These are phyloP conservation scores for Salvia rosmarinus DNA, from an alignment of 257 asterid genomes.

Conservation along the genomic window DNA sequence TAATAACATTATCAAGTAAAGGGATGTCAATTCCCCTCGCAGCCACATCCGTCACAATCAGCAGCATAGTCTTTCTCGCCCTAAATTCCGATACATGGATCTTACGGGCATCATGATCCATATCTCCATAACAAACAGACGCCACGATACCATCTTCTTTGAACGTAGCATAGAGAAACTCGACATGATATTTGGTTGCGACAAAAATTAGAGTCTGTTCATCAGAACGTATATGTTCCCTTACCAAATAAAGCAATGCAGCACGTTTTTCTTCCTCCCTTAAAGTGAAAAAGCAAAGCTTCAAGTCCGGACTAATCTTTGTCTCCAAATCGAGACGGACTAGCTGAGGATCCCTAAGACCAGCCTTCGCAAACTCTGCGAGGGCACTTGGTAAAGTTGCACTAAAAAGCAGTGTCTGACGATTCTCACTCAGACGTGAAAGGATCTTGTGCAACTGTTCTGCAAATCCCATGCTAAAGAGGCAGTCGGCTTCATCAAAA, in stretches of 20 bases:
- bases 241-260: slow-evolving; percentile 75
- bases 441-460: slow-evolving; percentile 86
- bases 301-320: slow-evolving; percentile 86
- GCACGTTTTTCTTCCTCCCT: slow-evolving; percentile 88
- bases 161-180: slow-evolving; percentile 64
- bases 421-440: slow-evolving; percentile 71
- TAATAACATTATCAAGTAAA: slow-evolving; percentile 88
- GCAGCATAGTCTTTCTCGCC: slow-evolving; percentile 83
- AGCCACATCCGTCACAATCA: slow-evolving; percentile 95
- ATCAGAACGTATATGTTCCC: slow-evolving; percentile 71
- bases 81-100: slow-evolving; percentile 77
- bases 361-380: slow-evolving; percentile 97
- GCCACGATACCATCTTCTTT: slow-evolving; percentile 84
- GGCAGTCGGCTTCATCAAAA: slow-evolving; percentile 95
- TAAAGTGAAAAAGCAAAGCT: slow-evolving; percentile 73
- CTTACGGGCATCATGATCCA: slow-evolving; percentile 97
- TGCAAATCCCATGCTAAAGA: slow-evolving; percentile 92
- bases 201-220: slow-evolving; percentile 87
- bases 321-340: slow-evolving; percentile 96
- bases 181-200: slow-evolving; percentile 91
- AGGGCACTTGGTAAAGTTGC: slow-evolving; percentile 97
- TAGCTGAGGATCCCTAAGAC: slow-evolving; percentile 89
- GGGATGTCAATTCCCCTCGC: slow-evolving; percentile 99
- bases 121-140: slow-evolving; percentile 95
- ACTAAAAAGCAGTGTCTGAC: slow-evolving; percentile 92